Evolutionary conservation across 169 alveolate genomes (phyloP).

Genomic region (Plasmodium gallinaceum): DNA sequence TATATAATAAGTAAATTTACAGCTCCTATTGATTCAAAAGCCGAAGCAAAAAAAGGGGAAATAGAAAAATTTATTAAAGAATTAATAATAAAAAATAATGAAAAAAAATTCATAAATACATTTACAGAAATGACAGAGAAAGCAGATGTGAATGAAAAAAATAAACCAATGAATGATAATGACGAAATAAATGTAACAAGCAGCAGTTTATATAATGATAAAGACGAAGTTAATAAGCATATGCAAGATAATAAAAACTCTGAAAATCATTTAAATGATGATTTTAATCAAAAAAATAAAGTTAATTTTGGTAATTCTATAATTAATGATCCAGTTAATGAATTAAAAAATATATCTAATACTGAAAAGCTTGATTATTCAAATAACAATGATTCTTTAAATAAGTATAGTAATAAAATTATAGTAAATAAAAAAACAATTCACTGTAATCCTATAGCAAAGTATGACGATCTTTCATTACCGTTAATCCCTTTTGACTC

Average conservation of each 20-base stretch:
- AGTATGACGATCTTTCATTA: constrained; percentile 33
- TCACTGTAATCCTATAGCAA: constrained; percentile 74
- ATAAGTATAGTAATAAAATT: constrained; percentile 37
- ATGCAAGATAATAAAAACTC: neutral
- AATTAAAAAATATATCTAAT: neutral
- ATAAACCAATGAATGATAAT: neutral
- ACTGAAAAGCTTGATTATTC: neutral
- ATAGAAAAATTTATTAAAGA: constrained; percentile 43
- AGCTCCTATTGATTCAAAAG: constrained; percentile 39
- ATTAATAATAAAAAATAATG: constrained; percentile 33
- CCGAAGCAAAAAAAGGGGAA: constrained; percentile 39
- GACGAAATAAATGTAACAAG: neutral
- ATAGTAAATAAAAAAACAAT: constrained; percentile 64
- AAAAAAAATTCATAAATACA: neutral
- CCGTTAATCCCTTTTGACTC: constrained; percentile 51
- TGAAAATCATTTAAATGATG: neutral
- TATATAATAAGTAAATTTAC: constrained; percentile 68
- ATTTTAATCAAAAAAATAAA: neutral
- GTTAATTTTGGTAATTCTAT: neutral
- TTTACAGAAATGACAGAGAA: neutral
- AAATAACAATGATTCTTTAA: neutral
- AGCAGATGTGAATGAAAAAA: neutral
- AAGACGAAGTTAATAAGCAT: constrained; percentile 4
- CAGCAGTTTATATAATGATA: neutral
- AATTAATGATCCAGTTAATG: neutral